Evolutionary conservation across 768 basidiomycete species (phyloP), one percentile per base, ranked within the genome.

Genomic region (Russula abietina): DNA sequence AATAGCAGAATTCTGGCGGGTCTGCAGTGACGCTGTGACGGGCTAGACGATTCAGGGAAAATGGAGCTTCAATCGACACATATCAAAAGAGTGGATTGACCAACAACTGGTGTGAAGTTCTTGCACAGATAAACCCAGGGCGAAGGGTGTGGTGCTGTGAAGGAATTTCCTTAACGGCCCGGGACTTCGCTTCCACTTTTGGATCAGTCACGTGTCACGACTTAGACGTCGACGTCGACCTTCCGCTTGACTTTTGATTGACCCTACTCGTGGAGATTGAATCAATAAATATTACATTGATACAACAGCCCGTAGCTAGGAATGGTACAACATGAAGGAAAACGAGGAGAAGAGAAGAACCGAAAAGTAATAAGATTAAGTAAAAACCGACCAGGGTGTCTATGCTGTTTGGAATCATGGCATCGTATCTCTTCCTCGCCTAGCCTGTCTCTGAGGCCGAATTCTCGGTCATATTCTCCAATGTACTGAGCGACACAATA

Each of bases 401-500:
- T 24, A 9, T 43, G 19, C 55, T 46, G 16, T 38, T 55, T 38
- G 33, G 33, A 53, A 41, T 43, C 45, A 14, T 48, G 39, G 46
- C 22, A 36, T 45, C 52, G 33, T 55, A 11, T 24, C 32, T 53
- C 50, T 52, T 48, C 17, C 19, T 43, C 52, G 45, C 14, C 48
- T 43, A 26, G 36, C 48, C 26, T 38, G 30, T 48, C 24, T 50
- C 57, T 17, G 19, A 57, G 32, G 38, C 53, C 28, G n/a, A n/a
- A n/a, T n/a, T n/a, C n/a, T n/a, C n/a, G 28, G 28, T 5, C 53
- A 30, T 43, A n/a, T 64, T 38, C 32, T 67, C 66, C 30, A 67
- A 45, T 1, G 66, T 65, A 38, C 66, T 65, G 43, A 67, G 36
- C 48, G 66, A 67, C 26, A 60, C 64, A 32, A 67, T 65, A 46